Conservation (phyloP, 2,329 filamentous ascomycete species). For the Decorospora gaudefroyi region DNA sequence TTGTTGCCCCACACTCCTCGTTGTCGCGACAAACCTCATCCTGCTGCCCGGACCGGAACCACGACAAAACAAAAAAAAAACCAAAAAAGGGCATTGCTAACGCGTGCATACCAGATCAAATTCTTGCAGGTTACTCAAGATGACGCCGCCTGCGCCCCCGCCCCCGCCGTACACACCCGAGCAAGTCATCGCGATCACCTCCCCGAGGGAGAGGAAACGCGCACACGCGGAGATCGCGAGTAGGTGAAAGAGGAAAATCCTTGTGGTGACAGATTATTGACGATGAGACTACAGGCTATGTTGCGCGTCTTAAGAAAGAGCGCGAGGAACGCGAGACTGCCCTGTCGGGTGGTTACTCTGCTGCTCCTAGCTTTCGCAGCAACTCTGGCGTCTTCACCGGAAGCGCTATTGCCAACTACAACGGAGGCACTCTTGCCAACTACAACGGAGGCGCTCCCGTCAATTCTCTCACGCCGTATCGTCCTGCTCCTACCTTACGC, state of each 20-base stretch:
- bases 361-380: slow-evolving; percentile 1
- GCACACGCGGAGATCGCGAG: slow-evolving; percentile 35
- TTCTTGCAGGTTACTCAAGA: slow-evolving; percentile 9
- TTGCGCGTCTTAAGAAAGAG: slow-evolving; percentile 28
- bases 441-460: too few relatives aligned
- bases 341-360: slow-evolving; percentile 10
- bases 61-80: background rate
- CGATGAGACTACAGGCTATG: slow-evolving; percentile 21
- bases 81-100: slow-evolving; percentile 6
- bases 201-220: slow-evolving; percentile 23
- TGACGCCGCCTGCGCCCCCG: slow-evolving; percentile 31
- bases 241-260: slow-evolving; percentile 25
- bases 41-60: background rate
- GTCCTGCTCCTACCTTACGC: background rate
- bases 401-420: slow-evolving; percentile 1
- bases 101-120: too few relatives aligned
- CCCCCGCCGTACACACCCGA: slow-evolving; percentile 35
- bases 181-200: slow-evolving; percentile 32
- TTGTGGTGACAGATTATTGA: slow-evolving; percentile 12
- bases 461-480: background rate
- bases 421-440: too few relatives aligned
- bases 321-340: slow-evolving; percentile 18
- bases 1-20: slow-evolving; percentile 16
- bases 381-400: too few relatives aligned
- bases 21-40: slow-evolving; percentile 1